Evolutionary conservation across 2,329 filamentous ascomycete species (phyloP), one percentile per base, ranked within the genome.

Genomic region (Botryosphaeria agaves): DNA sequence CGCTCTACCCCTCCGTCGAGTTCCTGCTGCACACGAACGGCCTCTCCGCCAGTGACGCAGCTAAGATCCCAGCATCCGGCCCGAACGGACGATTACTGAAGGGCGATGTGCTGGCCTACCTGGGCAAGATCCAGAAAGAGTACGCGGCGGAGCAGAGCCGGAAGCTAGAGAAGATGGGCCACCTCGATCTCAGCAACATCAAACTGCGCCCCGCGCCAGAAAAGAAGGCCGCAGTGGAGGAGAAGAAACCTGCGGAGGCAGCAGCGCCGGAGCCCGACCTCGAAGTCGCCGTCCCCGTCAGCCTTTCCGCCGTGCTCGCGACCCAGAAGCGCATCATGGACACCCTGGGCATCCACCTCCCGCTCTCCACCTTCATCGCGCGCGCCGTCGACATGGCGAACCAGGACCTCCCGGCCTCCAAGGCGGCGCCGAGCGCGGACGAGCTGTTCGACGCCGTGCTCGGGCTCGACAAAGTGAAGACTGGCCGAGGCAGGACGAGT

Each of bases 161-260:
- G 34, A 73, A 72, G 31, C 76, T 92, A 48, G 64, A 71, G 36
- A 76, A 83, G 53, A 71, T 89, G 29, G 62, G 70, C 25, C 83
- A 91, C 53, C 72, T 98, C 31, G 87, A 98, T 52, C 72, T 98
- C 15, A 89, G 79, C 62, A 93, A 95, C 62, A 87, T 95, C 62
- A 91, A 92, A 62, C 59, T 87, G 35, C n/a, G n/a, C n/a, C n/a
- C n/a, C n/a, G 76, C 76, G 28, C 44, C 54, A 15, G 51, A 57
- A 31, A 51, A 51, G 39, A 55, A 56, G 41, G 52, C 55, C 35
- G 43, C 51, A 7, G 45, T 49, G 5, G 53, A 61, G 32, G 40
- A 51, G 6, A 61, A 62, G 47, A 64, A 66, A 49, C 45, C 56
- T 31, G 49, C 56, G 31, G 45, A 57, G 5, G 46, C 48, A 9